A percentile compares a stretch with the other conserved stretches of the same genome.
These are phyloP conservation scores for Penicillium riverlandense DNA, from an alignment of 495 filamentous ascomycete species.

Conservation along the genomic window DNA sequence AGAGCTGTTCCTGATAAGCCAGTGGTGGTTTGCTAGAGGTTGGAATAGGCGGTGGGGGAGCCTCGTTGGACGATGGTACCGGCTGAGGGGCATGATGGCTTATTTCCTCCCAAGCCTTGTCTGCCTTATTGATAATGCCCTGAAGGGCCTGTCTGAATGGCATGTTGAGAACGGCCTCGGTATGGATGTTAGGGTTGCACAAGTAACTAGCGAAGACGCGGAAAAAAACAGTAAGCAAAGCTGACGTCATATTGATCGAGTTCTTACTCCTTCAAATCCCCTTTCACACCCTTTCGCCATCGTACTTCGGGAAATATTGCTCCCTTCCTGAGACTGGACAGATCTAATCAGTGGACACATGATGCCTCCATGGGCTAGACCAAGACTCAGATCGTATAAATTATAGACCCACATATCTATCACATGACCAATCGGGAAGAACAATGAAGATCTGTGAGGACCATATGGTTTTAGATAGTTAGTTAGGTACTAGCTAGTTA, in stretches of 20 bases:
- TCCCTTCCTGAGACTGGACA: neutral
- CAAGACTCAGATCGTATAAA: no score
- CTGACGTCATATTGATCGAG: constrained; percentile 14
- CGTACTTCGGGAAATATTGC: constrained; percentile 3
- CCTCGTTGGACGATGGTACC: constrained; percentile 10
- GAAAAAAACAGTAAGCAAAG: constrained; percentile 10
- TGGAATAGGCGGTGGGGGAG: constrained; percentile 21
- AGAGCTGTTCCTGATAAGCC: constrained; percentile 16
- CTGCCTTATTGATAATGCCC: constrained; percentile 18
- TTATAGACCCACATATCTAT: neutral
- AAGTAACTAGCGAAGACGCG: constrained; percentile 1
- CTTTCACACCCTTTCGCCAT: constrained; percentile 3
- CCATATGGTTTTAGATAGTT: no score
- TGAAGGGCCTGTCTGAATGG: constrained; percentile 22
- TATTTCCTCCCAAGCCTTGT: constrained; percentile 18
- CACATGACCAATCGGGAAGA: neutral
- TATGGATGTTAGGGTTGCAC: constrained; percentile 9
- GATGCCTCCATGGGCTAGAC: neutral
- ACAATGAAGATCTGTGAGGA: no score
- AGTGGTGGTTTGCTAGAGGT: constrained; percentile 16
- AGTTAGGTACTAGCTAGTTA: no score
- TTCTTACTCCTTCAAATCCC: neutral
- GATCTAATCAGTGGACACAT: constrained; percentile 2
- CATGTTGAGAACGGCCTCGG: constrained; percentile 11
- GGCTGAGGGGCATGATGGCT: constrained; percentile 8